phyloP scores from a whole-genome alignment of 208 protist genomes.

The Acanthamoeba healyi region DNA sequence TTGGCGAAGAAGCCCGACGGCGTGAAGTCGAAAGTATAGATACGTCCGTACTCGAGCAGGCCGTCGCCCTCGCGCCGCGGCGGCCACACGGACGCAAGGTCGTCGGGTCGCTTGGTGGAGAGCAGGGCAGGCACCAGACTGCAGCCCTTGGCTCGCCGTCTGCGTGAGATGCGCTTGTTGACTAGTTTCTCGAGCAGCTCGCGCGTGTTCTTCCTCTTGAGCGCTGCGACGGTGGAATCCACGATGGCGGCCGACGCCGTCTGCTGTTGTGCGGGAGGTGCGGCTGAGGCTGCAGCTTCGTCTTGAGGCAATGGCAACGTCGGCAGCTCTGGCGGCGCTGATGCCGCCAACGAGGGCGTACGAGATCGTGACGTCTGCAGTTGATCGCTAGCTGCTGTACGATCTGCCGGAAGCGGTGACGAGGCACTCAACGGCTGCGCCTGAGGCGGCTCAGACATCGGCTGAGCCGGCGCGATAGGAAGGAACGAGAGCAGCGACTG shows the following conservation, averaged over 20 bases:
- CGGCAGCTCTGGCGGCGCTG: neutral
- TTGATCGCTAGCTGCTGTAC: neutral
- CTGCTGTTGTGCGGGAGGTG: neutral
- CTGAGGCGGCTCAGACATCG: neutral
- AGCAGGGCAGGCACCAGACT: constrained; percentile 65
- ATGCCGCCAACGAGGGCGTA: neutral
- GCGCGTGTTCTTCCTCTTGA: constrained; percentile 42
- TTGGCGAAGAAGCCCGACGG: constrained; percentile 22
- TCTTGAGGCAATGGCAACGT: neutral
- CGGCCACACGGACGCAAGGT: neutral
- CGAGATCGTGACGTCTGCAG: neutral
- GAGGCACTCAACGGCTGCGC: neutral
- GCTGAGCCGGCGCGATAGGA: neutral
- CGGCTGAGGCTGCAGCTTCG: neutral
- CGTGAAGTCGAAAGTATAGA: constrained; percentile 6
- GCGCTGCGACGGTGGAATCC: neutral
- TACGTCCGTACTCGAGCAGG: constrained; percentile 29
- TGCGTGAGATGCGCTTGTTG: constrained; percentile 8
- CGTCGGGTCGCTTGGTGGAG: neutral
- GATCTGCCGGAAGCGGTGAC: neutral
- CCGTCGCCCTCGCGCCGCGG: constrained; percentile 29
- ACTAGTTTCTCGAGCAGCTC: neutral
- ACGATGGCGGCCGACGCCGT: neutral
- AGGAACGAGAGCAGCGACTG: constrained; percentile 5
- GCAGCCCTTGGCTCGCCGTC: neutral